Evolutionary conservation across 495 filamentous ascomycete species (phyloP).

Genomic region (Schizothecium vesticola): DNA sequence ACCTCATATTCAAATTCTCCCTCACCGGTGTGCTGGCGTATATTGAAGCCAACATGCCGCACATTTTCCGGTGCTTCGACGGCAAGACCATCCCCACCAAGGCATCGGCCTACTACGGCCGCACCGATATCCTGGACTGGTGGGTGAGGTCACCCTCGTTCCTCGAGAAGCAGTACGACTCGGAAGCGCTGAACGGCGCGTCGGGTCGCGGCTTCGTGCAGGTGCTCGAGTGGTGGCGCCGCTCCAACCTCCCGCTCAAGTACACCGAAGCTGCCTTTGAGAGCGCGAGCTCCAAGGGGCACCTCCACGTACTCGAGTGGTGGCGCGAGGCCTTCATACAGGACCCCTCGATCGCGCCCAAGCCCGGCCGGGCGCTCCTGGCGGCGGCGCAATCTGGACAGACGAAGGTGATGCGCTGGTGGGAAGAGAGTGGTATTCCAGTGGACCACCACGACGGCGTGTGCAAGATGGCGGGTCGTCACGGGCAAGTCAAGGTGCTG

Average conservation of each 20-base stretch:
- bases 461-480: conserved; percentile 73
- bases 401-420: conserved; percentile 69
- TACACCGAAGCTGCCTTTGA: conserved; percentile 85
- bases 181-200: conserved; percentile 81
- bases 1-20: conserved; percentile 86
- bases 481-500: conserved; percentile 82
- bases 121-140: conserved; percentile 79
- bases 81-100: conserved; percentile 78
- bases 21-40: conserved; percentile 72
- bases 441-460: conserved; percentile 70
- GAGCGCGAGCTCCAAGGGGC: conserved; percentile 74
- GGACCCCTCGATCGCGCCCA: conserved; percentile 46
- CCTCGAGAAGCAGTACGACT: conserved; percentile 65
- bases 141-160: conserved; percentile 67
- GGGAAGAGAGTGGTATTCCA: conserved; percentile 70
- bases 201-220: conserved; percentile 75
- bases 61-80: conserved; percentile 78
- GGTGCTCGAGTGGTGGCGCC: conserved; percentile 87
- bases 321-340: conserved; percentile 63
- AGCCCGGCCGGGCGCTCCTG: conserved; percentile 74
- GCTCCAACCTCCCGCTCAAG: conserved; percentile 70
- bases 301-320: conserved; percentile 82
- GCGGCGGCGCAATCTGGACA: conserved; percentile 75
- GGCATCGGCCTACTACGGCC: conserved; percentile 80
- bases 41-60: conserved; percentile 69